Evolutionary conservation across 768 basidiomycete species (phyloP).

Genomic region (Lentinula aciculospora): DNA sequence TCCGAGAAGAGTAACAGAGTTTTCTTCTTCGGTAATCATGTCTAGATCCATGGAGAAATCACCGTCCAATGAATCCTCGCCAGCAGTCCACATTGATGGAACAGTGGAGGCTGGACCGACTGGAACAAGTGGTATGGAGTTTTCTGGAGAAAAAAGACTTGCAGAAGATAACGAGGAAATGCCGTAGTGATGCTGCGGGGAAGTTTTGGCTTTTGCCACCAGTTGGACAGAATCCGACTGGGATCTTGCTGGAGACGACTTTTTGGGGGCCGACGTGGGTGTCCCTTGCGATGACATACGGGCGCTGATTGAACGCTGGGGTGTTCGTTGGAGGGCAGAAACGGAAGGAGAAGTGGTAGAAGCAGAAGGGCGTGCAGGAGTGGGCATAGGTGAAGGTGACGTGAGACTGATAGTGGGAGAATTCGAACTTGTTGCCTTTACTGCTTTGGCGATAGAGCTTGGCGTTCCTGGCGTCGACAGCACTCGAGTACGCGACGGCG

Average conservation of each 20-base stretch:
- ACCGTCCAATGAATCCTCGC: slow-evolving; percentile 52
- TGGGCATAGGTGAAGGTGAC: slow-evolving; percentile 5
- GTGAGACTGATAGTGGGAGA: slow-evolving; percentile 4
- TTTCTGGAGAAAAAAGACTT: background rate
- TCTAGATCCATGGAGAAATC: slow-evolving; percentile 41
- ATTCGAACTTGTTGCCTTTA: background rate
- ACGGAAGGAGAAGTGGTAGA: background rate
- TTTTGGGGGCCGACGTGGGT: background rate
- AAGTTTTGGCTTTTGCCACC: background rate
- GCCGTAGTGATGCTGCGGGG: background rate
- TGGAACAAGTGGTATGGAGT: background rate
- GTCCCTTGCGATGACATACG: background rate
- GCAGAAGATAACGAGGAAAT: background rate
- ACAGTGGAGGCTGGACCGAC: background rate
- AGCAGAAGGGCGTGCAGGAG: background rate
- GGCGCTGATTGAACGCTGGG: background rate
- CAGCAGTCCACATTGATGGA: slow-evolving; percentile 8
- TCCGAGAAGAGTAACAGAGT: slow-evolving; percentile 32
- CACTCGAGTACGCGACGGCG: background rate
- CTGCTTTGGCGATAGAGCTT: background rate
- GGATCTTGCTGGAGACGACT: background rate
- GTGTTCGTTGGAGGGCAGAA: background rate
- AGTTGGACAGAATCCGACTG: slow-evolving; percentile 1
- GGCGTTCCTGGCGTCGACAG: background rate
- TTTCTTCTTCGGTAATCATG: slow-evolving; percentile 54